Percentiles rank a stretch among this genome's conserved stretches.
Conservation (phyloP, 352 stramenopile species). For the Pythium phragmiticola region DNA sequence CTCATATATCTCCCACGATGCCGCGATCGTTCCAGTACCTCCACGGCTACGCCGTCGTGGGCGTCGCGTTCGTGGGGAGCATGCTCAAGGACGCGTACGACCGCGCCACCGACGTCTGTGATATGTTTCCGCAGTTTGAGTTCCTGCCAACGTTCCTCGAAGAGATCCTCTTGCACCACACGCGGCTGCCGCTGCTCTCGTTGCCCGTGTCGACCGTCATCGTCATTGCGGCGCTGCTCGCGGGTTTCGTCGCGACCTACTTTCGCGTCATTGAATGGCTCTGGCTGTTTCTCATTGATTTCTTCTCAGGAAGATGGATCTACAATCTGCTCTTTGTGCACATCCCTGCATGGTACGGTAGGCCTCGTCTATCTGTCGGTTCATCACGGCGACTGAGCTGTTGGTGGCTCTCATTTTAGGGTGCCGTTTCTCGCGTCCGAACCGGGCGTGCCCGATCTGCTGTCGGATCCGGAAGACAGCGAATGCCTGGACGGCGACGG, state of each 20-base stretch:
- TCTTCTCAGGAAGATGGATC: constrained; percentile 57
- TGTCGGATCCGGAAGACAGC: constrained; percentile 44
- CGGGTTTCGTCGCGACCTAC: constrained; percentile 32
- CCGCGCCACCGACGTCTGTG: constrained; percentile 41
- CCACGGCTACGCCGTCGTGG: constrained; percentile 45
- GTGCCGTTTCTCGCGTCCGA: constrained; percentile 56
- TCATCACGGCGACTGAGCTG: not conserved
- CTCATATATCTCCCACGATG: not conserved
- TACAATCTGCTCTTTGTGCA: constrained; percentile 50
- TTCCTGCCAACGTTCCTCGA: constrained; percentile 59
- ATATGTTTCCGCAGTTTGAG: constrained; percentile 63
- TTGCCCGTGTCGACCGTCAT: constrained; percentile 43
- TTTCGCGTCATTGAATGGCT: constrained; percentile 41
- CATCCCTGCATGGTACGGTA: constrained; percentile 53
- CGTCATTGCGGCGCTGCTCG: constrained; percentile 37
- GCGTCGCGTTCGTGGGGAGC: constrained; percentile 40
- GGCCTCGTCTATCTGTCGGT: not conserved
- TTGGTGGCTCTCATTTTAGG: constrained; percentile 26
- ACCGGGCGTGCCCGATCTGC: constrained; percentile 54
- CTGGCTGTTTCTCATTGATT: constrained; percentile 46
- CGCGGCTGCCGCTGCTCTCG: constrained; percentile 42
- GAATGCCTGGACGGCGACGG: constrained; percentile 23
- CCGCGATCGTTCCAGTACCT: constrained; percentile 32
- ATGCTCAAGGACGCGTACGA: constrained; percentile 48
- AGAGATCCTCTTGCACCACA: constrained; percentile 59